Base-by-base conservation (phyloP, 2,329 filamentous ascomycete species). In the Paramyrothecium sp. region DNA sequence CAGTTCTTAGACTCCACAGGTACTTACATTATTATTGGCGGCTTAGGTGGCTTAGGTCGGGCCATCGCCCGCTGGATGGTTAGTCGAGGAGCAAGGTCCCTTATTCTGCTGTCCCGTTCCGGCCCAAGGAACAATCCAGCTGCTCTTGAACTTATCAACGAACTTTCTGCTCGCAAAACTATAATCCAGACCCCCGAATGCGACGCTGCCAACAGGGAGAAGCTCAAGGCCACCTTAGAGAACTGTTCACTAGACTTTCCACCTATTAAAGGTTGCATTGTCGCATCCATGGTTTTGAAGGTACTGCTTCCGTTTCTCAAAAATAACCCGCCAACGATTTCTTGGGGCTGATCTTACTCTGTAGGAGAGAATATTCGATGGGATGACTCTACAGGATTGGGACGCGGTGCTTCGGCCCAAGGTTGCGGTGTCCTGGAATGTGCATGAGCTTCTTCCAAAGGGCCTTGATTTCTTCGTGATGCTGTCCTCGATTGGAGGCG, bases 21-120 rank as follows among this genome's bases (percentile, higher is more conserved):
- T 1, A 74, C 77, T 0, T 84, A 84, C 56, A 63, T 84, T 2
- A 64, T 84, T 4, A 71, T 75, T 5, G 82, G 82, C 12, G 79
- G 80, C 3, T 71, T 81, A 0, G 79, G 81, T 21, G 81, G 80
- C 12, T 66, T 84, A 0, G 81, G 81, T 3, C 71, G 73, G 33
- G 72, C 70, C 56, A 74, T 83, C 22, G 76, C 78, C 3, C 66
- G 68, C 44, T 73, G 77, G 61, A 55, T 63, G 50, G 53, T 52
- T 16, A 41, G 41, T 3, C 54, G 54, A 0, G 70, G 71, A 0
- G 68, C 68, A 2, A 62, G 60, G 12, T 57, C 65, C 30, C 61
- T 73, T 20, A 58, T 69, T 1, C 61, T 71, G 21, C 54, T 71
- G 1, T 67, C 66, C 0, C 57, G 71, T 12, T 65, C 65, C 0